phyloP scores from a whole-genome alignment of 2,329 filamentous ascomycete species.

The Thielaviopsis musarum region DNA sequence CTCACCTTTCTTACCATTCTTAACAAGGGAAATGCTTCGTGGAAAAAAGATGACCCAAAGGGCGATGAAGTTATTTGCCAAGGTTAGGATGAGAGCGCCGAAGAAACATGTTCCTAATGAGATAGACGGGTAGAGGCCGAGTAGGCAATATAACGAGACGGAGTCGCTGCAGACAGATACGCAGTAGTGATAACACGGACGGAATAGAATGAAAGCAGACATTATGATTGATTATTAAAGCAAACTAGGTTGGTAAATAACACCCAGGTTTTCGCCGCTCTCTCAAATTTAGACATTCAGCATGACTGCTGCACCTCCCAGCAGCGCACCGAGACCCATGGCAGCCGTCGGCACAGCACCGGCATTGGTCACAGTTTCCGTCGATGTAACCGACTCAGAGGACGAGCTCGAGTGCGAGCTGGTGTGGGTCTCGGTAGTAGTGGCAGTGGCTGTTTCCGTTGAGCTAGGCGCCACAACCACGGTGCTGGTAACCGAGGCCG shows the following conservation, averaged over 20 bases:
- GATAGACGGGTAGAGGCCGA: too few relatives aligned
- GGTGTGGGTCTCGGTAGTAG: conserved; percentile 12
- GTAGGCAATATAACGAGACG: too few relatives aligned
- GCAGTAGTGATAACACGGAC: too few relatives aligned
- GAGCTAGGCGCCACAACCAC: conserved; percentile 13
- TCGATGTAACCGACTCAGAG: conserved; percentile 2
- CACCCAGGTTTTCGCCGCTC: not conserved
- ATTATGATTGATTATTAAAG: not conserved
- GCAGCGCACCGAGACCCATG: conserved; percentile 28
- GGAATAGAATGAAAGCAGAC: too few relatives aligned
- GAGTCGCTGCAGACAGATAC: too few relatives aligned
- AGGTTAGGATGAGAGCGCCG: too few relatives aligned
- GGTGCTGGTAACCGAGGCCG: conserved; percentile 14
- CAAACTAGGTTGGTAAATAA: too few relatives aligned
- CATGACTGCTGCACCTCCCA: conserved; percentile 29
- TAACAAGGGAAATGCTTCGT: too few relatives aligned
- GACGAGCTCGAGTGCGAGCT: conserved; percentile 11
- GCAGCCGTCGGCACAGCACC: conserved; percentile 24
- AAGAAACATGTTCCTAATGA: too few relatives aligned
- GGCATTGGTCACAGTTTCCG: conserved; percentile 15
- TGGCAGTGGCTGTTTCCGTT: conserved; percentile 7
- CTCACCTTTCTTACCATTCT: too few relatives aligned
- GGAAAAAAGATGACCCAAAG: too few relatives aligned
- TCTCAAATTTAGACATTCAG: conserved; percentile 25
- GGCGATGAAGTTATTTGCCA: too few relatives aligned